Evolutionary conservation across 352 stramenopile genomes (phyloP), one percentile per base, ranked within the genome.

Genomic region (Aphanomyces astaci): DNA sequence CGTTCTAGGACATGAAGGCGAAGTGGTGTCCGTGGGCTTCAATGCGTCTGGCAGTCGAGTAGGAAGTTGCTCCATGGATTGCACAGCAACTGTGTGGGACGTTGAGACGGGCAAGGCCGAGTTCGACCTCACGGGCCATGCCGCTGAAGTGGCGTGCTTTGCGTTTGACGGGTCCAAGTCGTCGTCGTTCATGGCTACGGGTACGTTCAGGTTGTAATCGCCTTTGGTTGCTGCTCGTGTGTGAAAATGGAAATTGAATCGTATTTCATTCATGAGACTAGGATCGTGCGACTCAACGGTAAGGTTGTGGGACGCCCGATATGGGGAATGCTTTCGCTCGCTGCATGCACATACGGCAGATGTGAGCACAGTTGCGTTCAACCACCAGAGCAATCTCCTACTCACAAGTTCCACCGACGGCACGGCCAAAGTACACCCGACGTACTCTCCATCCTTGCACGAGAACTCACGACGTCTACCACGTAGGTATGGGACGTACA

Each of bases 41-140:
- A 63, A 72, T 15, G 57, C 73, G 4, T 59, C 52, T 0, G 77
- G 77, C 9, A 72, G 78, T 9, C 63, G 54, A 22, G 89, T 91
- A 57, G 80, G 75, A 22, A 91, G 81, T 70, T 88, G 75, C 65
- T 92, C 84, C 1, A 85, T 89, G 72, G 84, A 90, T 64, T 79
- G 77, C 54, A 84, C 79, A 9, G 74, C 81, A 0, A 82, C 84
- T 3, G n/a, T 92, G 3, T 92, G 84, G 84, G 77, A 89, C 30
- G 60, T 80, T 17, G 73, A 81, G 59, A 82, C 82, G 0, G 75
- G 88, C 60, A 74, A 45, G 3, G 60, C 81, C 24, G 66, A 75
- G 27, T 75, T 78, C 53, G 75, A 73, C 2, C 73, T 92, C 15
- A 73, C 73, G 0, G 81, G 78, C 1, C 84, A 92, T 67, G 81